Base-by-base conservation (phyloP, 805 yeast species). In the Monosporozyma yasuniensis region DNA sequence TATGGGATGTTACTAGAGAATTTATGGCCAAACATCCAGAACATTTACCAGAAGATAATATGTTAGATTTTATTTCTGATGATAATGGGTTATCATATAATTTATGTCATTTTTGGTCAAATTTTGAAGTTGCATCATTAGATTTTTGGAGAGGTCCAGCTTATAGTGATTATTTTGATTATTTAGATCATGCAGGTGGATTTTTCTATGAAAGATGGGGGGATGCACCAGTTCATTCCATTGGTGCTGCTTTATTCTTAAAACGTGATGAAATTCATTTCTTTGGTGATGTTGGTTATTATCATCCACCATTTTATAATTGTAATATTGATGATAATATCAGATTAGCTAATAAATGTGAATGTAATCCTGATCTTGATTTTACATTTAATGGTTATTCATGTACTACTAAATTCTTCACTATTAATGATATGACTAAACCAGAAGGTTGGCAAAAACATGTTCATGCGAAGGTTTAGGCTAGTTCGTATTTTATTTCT, bases 161-260 rank as follows among this genome's bases (percentile, higher is more conserved):
- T 8, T 88, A 88, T 64, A 58, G 67, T 44, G 74, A 77, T 50
- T 88, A 83, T 67, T 88, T 88, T 59, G 84, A 85, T 18, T 71
- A 75, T 58, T 76, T 88, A 61, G 96, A 88, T 68, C 67, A 78
- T 54, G 78, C 83, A 14, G 96, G 96, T 65, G 96, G 96, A n/a
- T 88, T 88, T 71, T 88, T 84, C 72, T 88, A 87, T 67, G 89
- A 85, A 72, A 77, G 96, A 69, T 87, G 95, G 96, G 95, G 96
- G 59, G 96, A 87, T 68, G 96, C 95, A 25, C 96, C 96, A 34
- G 83, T 87, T 46, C 96, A 87, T 67, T 84, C 95, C 5, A 81
- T 87, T 60, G 96, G 93, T 30, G 96, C 87, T 19, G 72, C 93
- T 4, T 71, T 88, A 56, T 85, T 88, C 71, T 64, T 87, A 66